Base-by-base conservation (phyloP, 2,329 filamentous ascomycete species). In the Ophiostoma ips region DNA sequence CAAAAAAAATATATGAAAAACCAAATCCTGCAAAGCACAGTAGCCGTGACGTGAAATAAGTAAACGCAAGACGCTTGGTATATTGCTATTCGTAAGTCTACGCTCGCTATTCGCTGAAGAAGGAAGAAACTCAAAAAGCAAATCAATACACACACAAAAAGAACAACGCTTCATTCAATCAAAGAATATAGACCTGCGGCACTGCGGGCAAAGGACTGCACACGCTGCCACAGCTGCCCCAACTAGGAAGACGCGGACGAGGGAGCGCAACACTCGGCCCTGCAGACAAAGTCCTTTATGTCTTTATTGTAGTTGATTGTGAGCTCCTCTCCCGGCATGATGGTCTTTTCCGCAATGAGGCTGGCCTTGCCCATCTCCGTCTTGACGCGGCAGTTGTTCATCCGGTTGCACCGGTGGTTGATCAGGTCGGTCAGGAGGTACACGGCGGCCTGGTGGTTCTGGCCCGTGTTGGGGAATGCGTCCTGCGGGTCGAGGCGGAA, bases 281-380 rank as follows among this genome's bases (percentile, higher is more conserved):
- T 49, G 50, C 66, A 68, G 0, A 41, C 37, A 36, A 63, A 64
- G 10, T 53, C 47, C 48, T 62, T 51, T 3, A 55, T 50, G 21
- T 36, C 36, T 36, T 61, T 61, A 48, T 60, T 56, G 50, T 69
- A 68, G 55, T 63, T 53, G 55, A 69, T 63, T 31, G 63, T 63
- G 31, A 70, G 53, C 54, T 69, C 60, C 5, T 67, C 58, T 11
- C 57, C 62, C 2, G 50, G 31, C 3, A 34, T 44, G 30, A 70
- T 64, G 41, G 57, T 50, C 15, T 57, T 55, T 30, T 40, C 50
- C 8, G 62, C 60, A 31, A 58, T 45, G 21, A 63, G 55, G 10
- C 52, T 44, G 13, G 60, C 52, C 21, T 55, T 52, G n/a, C 57
- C 55, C 11, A 54, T 30, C 11, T 50, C 40, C 8, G 58, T 46